Percentiles rank a stretch among this genome's conserved stretches.
Evolutionary conservation across 495 filamentous ascomycete species (phyloP).

Genomic region (Penicillium alfredii): DNA sequence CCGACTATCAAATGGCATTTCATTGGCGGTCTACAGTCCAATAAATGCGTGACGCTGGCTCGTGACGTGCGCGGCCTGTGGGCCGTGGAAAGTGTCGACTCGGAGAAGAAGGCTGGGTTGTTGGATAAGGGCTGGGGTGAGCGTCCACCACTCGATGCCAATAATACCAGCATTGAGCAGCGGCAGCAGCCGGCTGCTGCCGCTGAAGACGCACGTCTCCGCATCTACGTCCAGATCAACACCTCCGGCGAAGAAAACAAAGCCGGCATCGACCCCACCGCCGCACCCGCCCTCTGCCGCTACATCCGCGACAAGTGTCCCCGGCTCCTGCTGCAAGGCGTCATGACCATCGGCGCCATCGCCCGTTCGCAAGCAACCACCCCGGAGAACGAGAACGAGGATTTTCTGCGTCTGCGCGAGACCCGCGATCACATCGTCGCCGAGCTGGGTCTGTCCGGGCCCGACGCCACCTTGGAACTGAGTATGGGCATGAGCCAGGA

Average conservation of each 20-base stretch:
- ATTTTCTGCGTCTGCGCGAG: constrained; percentile 66
- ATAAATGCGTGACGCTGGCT: constrained; percentile 85
- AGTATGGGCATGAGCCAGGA: constrained; percentile 91
- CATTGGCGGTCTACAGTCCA: constrained; percentile 84
- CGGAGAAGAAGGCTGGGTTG: constrained; percentile 73
- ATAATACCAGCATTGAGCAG: too few species aligned
- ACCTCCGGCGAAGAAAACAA: constrained; percentile 86
- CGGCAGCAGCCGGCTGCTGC: too few species aligned
- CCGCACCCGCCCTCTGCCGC: constrained; percentile 53
- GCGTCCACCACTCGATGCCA: too few species aligned
- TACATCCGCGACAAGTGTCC: constrained; percentile 65
- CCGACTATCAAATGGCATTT: constrained; percentile 88
- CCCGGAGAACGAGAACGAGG: constrained; percentile 78
- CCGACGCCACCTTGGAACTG: constrained; percentile 48
- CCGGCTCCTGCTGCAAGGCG: constrained; percentile 64
- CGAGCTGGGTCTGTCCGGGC: constrained; percentile 40
- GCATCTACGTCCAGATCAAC: constrained; percentile 89
- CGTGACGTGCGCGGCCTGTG: constrained; percentile 82
- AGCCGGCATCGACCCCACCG: constrained; percentile 63
- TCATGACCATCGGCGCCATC: constrained; percentile 98
- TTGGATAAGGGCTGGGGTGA: constrained; percentile 71
- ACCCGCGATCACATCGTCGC: constrained; percentile 58
- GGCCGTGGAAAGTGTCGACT: constrained; percentile 87
- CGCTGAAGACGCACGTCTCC: constrained; percentile 35
- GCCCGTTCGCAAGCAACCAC: constrained; percentile 67